Evolutionary conservation across 2,329 filamentous ascomycete genomes (phyloP), one percentile per base, ranked within the genome.

Genomic region (Lachnellula hyalina): DNA sequence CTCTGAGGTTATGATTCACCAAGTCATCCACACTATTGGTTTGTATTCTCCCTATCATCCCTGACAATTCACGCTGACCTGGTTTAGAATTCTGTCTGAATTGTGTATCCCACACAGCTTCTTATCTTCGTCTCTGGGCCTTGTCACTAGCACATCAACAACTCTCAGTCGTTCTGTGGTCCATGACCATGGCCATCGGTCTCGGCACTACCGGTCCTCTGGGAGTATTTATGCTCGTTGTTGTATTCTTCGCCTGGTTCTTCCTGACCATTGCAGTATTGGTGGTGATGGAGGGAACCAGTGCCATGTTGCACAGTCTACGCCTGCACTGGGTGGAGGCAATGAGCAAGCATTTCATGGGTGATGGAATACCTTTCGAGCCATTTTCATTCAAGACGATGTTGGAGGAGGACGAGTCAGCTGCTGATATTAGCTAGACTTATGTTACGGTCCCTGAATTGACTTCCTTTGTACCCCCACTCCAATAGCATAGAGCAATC

Each of bases 11-110:
- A 96, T 99, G 91, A 99, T 99, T 69, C 94, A 99, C 75, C 94
- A 99, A 73, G 84, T 96, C 70, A 99, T 99, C 68, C 95, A 97
- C 77, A 97, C 93, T 17, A 97, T 97, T 68, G 91, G 89, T 93
- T 84, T 74, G 86, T 74, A 63, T 15, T 49, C n/a, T 21, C 32
- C n/a, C 21, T 21, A 28, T 17, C 32, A n/a, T 36, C 47, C 17
- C 36, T 46, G 49, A 40, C 48, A 15, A 12, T 46, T 46, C 23
- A 48, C 55, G 42, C 70, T 76, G 69, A 76, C 59, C 34, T 14
- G 25, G 7, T 52, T 5, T 63, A 91, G 90, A 99, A 80, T 99
- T 99, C 78, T 99, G 94, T 71, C 81, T 99, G 66, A 99, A 99
- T 79, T 97, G 93, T 72, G 93, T 99, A 60, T 99, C 94, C 32